phyloP scores from a whole-genome alignment of 208 protist genomes.

The Acanthamoeba quina region DNA sequence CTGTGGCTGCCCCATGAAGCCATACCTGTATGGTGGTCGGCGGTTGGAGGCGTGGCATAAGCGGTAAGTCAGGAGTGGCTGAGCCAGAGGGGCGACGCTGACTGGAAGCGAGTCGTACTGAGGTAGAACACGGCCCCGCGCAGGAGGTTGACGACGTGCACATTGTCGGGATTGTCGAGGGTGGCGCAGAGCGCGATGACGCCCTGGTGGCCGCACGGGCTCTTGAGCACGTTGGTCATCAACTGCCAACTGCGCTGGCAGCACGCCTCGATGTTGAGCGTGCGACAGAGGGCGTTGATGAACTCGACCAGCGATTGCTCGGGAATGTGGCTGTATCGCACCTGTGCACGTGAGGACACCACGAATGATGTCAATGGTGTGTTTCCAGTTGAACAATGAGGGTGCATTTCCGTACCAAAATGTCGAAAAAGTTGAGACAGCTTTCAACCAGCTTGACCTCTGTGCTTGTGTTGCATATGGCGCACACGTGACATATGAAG shows the following conservation, averaged over 20 bases:
- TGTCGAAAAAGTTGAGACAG: constrained; percentile 80
- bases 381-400: not conserved
- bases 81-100: not conserved
- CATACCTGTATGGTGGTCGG: constrained; percentile 10
- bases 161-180: constrained; percentile 73
- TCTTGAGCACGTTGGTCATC: constrained; percentile 76
- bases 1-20: constrained; percentile 66
- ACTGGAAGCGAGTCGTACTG: constrained; percentile 69
- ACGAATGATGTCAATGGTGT: not conserved
- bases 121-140: constrained; percentile 81
- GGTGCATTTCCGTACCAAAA: not conserved
- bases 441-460: constrained; percentile 65
- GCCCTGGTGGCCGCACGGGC: constrained; percentile 73
- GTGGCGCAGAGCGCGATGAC: constrained; percentile 73
- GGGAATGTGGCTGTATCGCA: constrained; percentile 53
- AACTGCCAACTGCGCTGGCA: constrained; percentile 75
- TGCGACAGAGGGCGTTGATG: constrained; percentile 70
- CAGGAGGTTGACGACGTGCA: constrained; percentile 70
- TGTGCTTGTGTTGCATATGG: constrained; percentile 63
- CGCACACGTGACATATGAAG: constrained; percentile 74
- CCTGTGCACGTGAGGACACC: constrained; percentile 4
- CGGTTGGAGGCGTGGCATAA: not conserved
- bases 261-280: constrained; percentile 78
- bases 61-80: not conserved
- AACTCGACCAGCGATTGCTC: constrained; percentile 17